Evolutionary conservation across 257 asterid species (phyloP).

Genomic region (Lithospermum erythrorhizon): DNA sequence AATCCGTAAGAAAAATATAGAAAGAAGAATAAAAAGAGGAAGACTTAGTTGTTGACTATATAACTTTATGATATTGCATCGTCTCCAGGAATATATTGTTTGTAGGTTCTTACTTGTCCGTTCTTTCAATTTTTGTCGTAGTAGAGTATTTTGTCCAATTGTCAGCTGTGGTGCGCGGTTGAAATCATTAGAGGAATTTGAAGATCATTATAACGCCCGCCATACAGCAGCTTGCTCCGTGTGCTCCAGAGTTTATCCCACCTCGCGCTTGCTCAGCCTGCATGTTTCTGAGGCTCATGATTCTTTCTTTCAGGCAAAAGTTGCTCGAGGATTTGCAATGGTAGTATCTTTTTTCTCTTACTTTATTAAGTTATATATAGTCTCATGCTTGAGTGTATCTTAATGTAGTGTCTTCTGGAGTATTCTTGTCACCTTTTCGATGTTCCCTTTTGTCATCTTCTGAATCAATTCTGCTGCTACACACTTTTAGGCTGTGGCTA

Average conservation of each 20-base stretch:
- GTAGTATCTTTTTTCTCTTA: constrained; percentile 26
- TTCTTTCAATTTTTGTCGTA: constrained; percentile 12
- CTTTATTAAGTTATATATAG: too few species aligned
- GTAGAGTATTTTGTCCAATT: constrained; percentile 64
- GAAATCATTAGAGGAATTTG: constrained; percentile 70
- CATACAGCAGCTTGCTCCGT: constrained; percentile 87
- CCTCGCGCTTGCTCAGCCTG: constrained; percentile 76
- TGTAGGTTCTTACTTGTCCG: neutral
- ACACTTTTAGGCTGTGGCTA: neutral
- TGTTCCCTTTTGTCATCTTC: neutral
- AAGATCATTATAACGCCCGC: constrained; percentile 78
- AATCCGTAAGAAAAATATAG: too few species aligned
- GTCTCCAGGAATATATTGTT: neutral
- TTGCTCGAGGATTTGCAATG: constrained; percentile 78
- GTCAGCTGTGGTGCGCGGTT: constrained; percentile 70
- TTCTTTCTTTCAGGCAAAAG: constrained; percentile 95
- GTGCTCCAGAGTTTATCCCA: constrained; percentile 87
- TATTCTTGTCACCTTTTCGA: neutral
- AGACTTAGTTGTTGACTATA: too few species aligned
- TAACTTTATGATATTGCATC: too few species aligned
- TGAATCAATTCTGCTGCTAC: neutral
- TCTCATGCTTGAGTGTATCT: too few species aligned
- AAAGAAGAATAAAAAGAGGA: too few species aligned
- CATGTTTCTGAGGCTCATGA: constrained; percentile 93
- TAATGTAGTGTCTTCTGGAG: neutral